A percentile compares a stretch with the other conserved stretches of the same genome.
Evolutionary conservation across 768 basidiomycete genomes (phyloP).

Genomic region (Auriscalpium orientale): DNA sequence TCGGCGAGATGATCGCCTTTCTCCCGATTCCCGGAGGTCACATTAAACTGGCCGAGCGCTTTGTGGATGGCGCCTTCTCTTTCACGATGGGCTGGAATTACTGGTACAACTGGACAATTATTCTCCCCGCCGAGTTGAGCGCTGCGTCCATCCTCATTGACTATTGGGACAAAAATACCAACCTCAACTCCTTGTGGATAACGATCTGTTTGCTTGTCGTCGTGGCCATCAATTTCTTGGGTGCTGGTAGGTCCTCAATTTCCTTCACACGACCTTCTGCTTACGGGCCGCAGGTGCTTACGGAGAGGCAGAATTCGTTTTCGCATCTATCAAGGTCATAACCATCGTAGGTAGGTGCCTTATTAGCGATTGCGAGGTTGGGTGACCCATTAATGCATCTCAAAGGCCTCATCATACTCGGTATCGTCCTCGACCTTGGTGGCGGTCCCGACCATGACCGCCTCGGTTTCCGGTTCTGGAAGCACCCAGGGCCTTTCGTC

Average conservation of each 20-base stretch:
- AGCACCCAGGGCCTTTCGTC: constrained; percentile 50
- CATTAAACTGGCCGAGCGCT: constrained; percentile 74
- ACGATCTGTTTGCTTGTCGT: constrained; percentile 44
- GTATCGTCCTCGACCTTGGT: constrained; percentile 49
- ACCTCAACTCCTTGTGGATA: constrained; percentile 40
- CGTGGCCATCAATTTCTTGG: constrained; percentile 20
- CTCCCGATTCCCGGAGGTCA: constrained; percentile 76
- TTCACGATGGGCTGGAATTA: constrained; percentile 46
- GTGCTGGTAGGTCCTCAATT: constrained; percentile 3
- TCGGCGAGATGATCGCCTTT: constrained; percentile 71
- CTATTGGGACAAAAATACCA: constrained; percentile 32
- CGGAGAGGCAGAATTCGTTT: constrained; percentile 44
- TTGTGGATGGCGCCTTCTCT: constrained; percentile 68
- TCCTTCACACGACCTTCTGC: not conserved
- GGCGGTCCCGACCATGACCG: constrained; percentile 49
- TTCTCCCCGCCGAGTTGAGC: constrained; percentile 9
- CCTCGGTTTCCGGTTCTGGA: constrained; percentile 42
- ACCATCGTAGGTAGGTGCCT: constrained; percentile 28
- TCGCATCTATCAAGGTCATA: constrained; percentile 47
- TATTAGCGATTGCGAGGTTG: not conserved
- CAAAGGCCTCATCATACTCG: constrained; percentile 33
- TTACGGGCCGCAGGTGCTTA: constrained; percentile 26
- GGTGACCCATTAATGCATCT: not conserved
- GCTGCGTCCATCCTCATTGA: constrained; percentile 45
- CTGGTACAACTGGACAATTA: constrained; percentile 25